Conservation (phyloP, 129 eudicot species). For the Tagetes patula region DNA sequence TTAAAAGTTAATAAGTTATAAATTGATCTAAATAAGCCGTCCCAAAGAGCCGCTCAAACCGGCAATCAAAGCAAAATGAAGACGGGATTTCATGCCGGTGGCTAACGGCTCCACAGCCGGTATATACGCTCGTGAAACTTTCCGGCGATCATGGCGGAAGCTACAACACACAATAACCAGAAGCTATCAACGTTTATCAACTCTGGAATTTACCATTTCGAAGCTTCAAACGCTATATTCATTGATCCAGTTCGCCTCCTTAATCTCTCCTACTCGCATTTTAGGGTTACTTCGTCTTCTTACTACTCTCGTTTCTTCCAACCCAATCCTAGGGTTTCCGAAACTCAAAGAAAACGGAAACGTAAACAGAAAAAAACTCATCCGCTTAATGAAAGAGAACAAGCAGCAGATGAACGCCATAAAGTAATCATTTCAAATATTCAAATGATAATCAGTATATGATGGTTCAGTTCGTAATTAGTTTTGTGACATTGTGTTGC, state of each 20-base stretch:
- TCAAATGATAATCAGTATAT: background rate
- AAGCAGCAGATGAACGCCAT: constrained; percentile 73
- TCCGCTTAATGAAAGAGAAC: constrained; percentile 56
- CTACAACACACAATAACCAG: constrained; percentile 20
- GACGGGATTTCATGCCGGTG: too few species aligned
- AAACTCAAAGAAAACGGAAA: constrained; percentile 52
- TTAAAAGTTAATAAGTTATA: too few species aligned
- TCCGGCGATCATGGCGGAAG: constrained; percentile 44
- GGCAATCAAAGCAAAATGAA: too few species aligned
- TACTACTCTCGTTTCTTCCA: constrained; percentile 89
- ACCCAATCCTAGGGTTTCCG: constrained; percentile 15
- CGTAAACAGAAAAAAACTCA: constrained; percentile 41
- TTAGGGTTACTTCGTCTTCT: constrained; percentile 64
- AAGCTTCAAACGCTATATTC: constrained; percentile 49
- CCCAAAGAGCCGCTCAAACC: too few species aligned
- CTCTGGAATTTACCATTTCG: constrained; percentile 59
- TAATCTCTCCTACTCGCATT: constrained; percentile 61
- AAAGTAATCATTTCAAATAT: constrained; percentile 42
- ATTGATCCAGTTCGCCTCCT: constrained; percentile 82
- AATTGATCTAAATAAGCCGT: too few species aligned
- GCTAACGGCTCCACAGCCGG: too few species aligned
- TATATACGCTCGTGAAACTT: background rate
- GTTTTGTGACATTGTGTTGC: constrained; percentile 26
- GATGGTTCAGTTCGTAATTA: background rate
- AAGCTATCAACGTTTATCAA: constrained; percentile 41